These are phyloP conservation scores for Trichosanthes truncata DNA, from an alignment of 306 rosid genomes.

Conservation along the genomic window DNA sequence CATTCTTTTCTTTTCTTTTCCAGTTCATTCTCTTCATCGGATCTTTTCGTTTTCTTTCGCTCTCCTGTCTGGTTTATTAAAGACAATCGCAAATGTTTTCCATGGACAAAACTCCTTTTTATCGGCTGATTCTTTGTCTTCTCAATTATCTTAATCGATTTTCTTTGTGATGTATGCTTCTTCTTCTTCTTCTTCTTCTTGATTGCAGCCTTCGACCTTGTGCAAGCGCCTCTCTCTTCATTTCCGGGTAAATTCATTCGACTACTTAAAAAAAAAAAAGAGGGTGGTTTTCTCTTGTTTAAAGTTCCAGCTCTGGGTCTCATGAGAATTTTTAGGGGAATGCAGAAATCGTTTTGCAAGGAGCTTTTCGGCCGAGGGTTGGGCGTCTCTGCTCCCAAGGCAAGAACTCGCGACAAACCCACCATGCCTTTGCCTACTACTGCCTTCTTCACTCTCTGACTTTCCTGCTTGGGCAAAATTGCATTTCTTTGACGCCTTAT, in stretches of 20 bases:
- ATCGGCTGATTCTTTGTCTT: neutral
- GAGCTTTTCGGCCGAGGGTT: constrained; percentile 59
- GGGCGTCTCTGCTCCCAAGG: constrained; percentile 83
- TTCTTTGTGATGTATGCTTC: constrained; percentile 22
- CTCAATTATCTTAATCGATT: constrained; percentile 11
- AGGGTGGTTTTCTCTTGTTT: constrained; percentile 60
- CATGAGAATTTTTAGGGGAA: constrained; percentile 99
- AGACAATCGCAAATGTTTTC: neutral
- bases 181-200: constrained; percentile 7
- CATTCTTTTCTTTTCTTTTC: neutral
- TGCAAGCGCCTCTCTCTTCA: constrained; percentile 18
- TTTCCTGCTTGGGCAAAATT: neutral
- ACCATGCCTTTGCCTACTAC: constrained; percentile 6
- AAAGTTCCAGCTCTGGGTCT: constrained; percentile 80
- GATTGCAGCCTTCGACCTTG: constrained; percentile 44
- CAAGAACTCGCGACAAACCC: constrained; percentile 80
- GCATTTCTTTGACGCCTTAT: no score
- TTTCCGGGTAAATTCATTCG: constrained; percentile 58
- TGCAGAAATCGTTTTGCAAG: constrained; percentile 89
- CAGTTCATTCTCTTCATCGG: neutral
- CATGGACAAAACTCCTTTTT: neutral
- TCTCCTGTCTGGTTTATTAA: no score
- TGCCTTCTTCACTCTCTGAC: constrained; percentile 18
- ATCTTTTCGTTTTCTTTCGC: neutral
- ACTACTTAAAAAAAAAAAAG: constrained; percentile 24